Percentiles rank a stretch among this genome's conserved stretches.
These are phyloP conservation scores for Hypoxylon fuscum DNA, from an alignment of 495 filamentous ascomycete genomes.

Conservation along the genomic window DNA sequence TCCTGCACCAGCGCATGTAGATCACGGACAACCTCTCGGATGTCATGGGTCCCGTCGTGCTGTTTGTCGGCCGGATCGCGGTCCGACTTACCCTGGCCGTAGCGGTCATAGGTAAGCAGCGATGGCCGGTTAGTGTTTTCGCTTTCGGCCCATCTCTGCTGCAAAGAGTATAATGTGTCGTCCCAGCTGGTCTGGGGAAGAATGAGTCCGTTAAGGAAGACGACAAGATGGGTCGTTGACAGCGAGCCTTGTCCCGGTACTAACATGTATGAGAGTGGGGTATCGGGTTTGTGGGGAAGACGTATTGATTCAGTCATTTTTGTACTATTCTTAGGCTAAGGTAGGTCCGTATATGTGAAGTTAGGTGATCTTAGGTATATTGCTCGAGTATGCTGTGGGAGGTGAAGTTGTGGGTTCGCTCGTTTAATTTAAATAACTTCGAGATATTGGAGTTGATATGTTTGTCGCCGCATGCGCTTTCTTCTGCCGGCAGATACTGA, in stretches of 20 bases:
- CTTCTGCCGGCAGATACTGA: neutral
- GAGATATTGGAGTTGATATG: neutral
- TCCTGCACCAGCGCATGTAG: slow-evolving; percentile 60
- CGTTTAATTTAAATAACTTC: too few relatives aligned
- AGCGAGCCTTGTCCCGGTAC: slow-evolving; percentile 36
- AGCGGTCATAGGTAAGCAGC: slow-evolving; percentile 71
- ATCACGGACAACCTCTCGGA: slow-evolving; percentile 56
- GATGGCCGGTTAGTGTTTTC: slow-evolving; percentile 45
- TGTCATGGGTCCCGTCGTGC: slow-evolving; percentile 57
- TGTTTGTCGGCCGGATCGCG: slow-evolving; percentile 62
- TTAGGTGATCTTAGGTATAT: neutral
- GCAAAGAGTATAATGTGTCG: slow-evolving; percentile 53
- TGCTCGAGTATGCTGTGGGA: neutral
- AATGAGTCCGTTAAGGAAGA: slow-evolving; percentile 71
- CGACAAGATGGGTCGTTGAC: slow-evolving; percentile 53
- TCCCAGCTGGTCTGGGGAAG: slow-evolving; percentile 62
- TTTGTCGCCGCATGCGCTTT: neutral
- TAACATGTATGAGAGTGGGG: slow-evolving; percentile 44
- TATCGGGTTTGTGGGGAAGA: slow-evolving; percentile 42
- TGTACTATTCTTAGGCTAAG: neutral
- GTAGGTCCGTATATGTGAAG: neutral
- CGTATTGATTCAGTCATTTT: slow-evolving; percentile 26
- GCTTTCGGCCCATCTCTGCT: slow-evolving; percentile 21
- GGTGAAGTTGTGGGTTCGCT: neutral
- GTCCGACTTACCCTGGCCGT: slow-evolving; percentile 67